Percentiles rank a stretch among this genome's conserved stretches.
Evolutionary conservation across 768 basidiomycete genomes (phyloP).

Genomic region (Mycena olivaceomarginata): DNA sequence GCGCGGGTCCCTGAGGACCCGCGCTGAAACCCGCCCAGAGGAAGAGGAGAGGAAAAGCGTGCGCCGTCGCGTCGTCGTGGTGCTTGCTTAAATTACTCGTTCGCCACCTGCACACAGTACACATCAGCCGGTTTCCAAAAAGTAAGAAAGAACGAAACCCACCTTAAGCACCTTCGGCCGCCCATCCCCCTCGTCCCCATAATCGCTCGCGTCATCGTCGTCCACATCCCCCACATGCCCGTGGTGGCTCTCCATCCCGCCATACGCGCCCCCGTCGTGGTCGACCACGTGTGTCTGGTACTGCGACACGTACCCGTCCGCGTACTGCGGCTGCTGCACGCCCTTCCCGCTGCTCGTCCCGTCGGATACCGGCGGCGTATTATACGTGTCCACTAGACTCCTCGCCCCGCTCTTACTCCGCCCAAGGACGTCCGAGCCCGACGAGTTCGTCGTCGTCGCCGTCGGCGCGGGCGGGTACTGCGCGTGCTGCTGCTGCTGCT

Average conservation of each 20-base stretch:
- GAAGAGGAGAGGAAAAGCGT: not conserved
- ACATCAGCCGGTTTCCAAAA: not conserved
- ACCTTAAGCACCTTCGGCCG: conserved; percentile 44
- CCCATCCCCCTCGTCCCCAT: conserved; percentile 25
- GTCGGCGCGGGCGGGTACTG: conserved; percentile 38
- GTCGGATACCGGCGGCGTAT: conserved; percentile 1
- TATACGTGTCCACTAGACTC: conserved; percentile 39
- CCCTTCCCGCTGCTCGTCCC: not conserved
- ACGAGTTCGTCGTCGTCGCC: conserved; percentile 15
- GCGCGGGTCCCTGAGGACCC: not conserved
- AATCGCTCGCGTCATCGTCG: conserved; percentile 30
- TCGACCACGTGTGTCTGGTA: conserved; percentile 45
- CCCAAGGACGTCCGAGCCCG: conserved; percentile 23
- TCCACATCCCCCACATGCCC: conserved; percentile 39
- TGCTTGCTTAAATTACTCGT: conserved; percentile 4
- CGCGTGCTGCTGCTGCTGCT: conserved; percentile 10
- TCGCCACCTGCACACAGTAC: conserved; percentile 26
- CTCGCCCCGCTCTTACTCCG: conserved; percentile 42
- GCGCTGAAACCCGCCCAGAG: conserved; percentile 23
- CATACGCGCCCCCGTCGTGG: conserved; percentile 50
- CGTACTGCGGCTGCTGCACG: conserved; percentile 32
- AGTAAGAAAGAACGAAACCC: not conserved
- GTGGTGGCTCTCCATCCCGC: conserved; percentile 45
- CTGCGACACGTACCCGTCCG: conserved; percentile 43
- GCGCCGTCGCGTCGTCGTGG: not conserved